phyloP scores from a whole-genome alignment of 73 alveolate genomes.

The Durusdinium trenchii region DNA sequence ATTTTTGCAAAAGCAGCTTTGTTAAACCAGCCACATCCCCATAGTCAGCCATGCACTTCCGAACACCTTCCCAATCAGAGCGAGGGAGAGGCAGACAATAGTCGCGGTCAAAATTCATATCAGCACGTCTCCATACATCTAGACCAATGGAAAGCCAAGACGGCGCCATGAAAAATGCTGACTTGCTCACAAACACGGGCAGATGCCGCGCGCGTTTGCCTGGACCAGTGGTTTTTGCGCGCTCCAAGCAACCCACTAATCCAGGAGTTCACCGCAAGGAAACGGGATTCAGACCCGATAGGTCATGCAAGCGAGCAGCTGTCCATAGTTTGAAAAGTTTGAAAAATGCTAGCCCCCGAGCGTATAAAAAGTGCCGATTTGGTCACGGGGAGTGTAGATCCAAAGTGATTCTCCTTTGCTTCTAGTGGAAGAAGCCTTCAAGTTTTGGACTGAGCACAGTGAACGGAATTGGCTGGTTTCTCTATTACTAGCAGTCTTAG shows the following conservation, averaged over 20 bases:
- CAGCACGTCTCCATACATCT: not conserved
- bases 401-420: too few species aligned
- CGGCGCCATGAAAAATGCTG: not conserved
- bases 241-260: not conserved
- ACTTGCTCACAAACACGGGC: not conserved
- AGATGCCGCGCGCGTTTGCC: not conserved
- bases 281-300: not conserved
- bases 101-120: not conserved
- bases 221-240: slow-evolving; percentile 30
- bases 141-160: not conserved
- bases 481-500: not conserved
- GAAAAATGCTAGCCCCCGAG: not conserved
- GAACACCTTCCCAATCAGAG: not conserved
- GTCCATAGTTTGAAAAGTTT: slow-evolving; percentile 5
- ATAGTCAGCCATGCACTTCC: not conserved
- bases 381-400: not conserved
- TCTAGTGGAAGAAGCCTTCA: too few species aligned
- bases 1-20: not conserved
- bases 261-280: not conserved
- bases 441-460: too few species aligned
- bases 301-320: not conserved
- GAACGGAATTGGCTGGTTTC: too few species aligned
- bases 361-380: not conserved
- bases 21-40: not conserved
- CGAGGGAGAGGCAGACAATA: not conserved